Evolutionary conservation across 257 asterid genomes (phyloP).

Genomic region (Salvia hispanica): DNA sequence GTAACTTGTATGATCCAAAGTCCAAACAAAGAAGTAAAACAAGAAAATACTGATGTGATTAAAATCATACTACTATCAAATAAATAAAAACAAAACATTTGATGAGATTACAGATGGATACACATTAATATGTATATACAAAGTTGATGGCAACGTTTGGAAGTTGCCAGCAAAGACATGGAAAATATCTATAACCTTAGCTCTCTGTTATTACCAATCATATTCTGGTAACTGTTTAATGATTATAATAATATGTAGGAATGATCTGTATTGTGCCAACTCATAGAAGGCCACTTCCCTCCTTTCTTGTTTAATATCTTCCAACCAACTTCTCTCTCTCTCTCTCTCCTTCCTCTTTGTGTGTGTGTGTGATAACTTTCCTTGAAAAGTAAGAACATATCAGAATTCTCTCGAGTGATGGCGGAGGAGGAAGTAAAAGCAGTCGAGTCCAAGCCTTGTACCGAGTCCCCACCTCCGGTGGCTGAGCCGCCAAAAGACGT

Average conservation of each 20-base stretch:
- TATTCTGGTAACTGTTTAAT: neutral
- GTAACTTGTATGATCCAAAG: too few species aligned
- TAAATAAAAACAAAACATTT: too few species aligned
- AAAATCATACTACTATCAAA: too few species aligned
- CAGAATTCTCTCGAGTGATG: conserved; percentile 44
- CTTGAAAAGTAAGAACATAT: conserved; percentile 4
- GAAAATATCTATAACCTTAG: neutral
- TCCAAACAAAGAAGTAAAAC: too few species aligned
- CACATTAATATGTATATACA: too few species aligned
- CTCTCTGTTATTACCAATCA: neutral
- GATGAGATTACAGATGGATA: too few species aligned
- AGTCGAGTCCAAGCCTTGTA: conserved; percentile 41
- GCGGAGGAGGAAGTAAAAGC: conserved; percentile 59
- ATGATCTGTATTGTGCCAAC: conserved; percentile 24
- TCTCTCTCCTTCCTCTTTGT: too few species aligned
- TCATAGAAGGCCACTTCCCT: conserved; percentile 27
- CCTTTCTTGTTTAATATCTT: conserved; percentile 33
- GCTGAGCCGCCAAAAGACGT: conserved; percentile 53
- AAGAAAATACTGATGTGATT: too few species aligned
- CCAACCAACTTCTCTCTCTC: conserved; percentile 42
- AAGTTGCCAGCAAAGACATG: neutral
- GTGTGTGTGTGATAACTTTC: neutral
- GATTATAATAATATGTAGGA: conserved; percentile 11
- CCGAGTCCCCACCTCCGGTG: conserved; percentile 34
- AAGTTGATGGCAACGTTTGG: neutral